Conservation (phyloP, 2,329 filamentous ascomycete species). For the Ophiostoma novo-ulmi region DNA sequence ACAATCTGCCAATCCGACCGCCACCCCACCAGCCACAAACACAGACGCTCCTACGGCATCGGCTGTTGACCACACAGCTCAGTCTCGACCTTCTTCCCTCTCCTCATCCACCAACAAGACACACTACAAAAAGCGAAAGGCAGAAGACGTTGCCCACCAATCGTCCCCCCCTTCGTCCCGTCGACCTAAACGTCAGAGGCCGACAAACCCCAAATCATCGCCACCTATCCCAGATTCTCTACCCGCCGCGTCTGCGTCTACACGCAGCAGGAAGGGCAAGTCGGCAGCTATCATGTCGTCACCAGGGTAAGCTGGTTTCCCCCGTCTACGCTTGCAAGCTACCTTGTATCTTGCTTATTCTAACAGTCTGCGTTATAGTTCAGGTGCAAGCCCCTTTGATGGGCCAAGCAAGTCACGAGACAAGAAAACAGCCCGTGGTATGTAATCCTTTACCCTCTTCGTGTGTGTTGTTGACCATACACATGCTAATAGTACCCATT, state of each 20-base stretch:
- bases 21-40: slow-evolving; percentile 41
- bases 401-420: slow-evolving; percentile 52
- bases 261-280: slow-evolving; percentile 57
- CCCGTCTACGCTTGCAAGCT: neutral
- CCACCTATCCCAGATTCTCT: slow-evolving; percentile 30
- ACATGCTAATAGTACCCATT: neutral
- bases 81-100: slow-evolving; percentile 23
- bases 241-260: slow-evolving; percentile 36
- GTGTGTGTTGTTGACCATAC: neutral
- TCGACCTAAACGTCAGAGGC: slow-evolving; percentile 64
- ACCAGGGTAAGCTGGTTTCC: slow-evolving; percentile 51
- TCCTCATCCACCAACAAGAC: neutral
- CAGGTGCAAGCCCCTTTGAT: slow-evolving; percentile 54
- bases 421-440: slow-evolving; percentile 56
- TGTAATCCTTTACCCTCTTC: neutral
- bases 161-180: slow-evolving; percentile 41
- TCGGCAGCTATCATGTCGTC: slow-evolving; percentile 64
- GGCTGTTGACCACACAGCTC: slow-evolving; percentile 39
- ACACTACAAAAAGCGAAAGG: slow-evolving; percentile 24
- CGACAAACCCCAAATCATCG: slow-evolving; percentile 43
- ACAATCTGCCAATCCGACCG: slow-evolving; percentile 66
- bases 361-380: slow-evolving; percentile 24
- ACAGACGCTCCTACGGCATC: slow-evolving; percentile 34
- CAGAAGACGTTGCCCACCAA: neutral
- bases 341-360: neutral